phyloP scores from a whole-genome alignment of 2,329 filamentous ascomycete genomes.

The Stachybotrys echinatus region DNA sequence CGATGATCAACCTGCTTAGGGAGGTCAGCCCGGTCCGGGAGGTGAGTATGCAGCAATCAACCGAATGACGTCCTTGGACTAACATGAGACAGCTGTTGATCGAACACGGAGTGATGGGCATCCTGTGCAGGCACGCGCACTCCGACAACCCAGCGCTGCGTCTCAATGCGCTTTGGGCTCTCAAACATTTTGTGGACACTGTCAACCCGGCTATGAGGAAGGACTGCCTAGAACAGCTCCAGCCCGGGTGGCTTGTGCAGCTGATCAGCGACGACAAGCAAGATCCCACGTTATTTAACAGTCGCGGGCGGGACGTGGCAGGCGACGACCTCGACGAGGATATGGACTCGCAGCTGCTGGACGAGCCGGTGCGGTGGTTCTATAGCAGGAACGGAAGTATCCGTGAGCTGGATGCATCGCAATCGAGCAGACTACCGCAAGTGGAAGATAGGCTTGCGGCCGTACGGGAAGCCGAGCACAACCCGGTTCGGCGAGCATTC shows the following conservation, averaged over 20 bases:
- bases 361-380: conserved; percentile 35
- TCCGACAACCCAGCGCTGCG: conserved; percentile 74
- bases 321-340: conserved; percentile 50
- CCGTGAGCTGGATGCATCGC: conserved; percentile 25
- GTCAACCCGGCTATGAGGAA: conserved; percentile 69
- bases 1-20: conserved; percentile 77
- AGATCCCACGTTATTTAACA: conserved; percentile 41
- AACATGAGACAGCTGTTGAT: conserved; percentile 56
- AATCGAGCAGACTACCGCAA: conserved; percentile 38
- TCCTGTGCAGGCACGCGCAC: conserved; percentile 79
- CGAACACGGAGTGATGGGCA: conserved; percentile 66
- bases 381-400: conserved; percentile 24
- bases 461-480: conserved; percentile 62
- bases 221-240: conserved; percentile 70
- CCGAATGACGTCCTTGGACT: conserved; percentile 4
- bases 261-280: conserved; percentile 64
- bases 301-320: conserved; percentile 13
- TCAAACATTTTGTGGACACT: conserved; percentile 82
- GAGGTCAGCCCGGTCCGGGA: conserved; percentile 90
- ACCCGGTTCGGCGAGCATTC: conserved; percentile 61
- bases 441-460: conserved; percentile 44
- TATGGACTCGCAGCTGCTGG: conserved; percentile 48
- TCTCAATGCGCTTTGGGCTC: conserved; percentile 83
- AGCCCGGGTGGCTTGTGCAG: conserved; percentile 73
- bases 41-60: conserved; percentile 42